Evolutionary conservation across 2,329 filamentous ascomycete species (phyloP).

Genomic region (Fusarium ambrosium): DNA sequence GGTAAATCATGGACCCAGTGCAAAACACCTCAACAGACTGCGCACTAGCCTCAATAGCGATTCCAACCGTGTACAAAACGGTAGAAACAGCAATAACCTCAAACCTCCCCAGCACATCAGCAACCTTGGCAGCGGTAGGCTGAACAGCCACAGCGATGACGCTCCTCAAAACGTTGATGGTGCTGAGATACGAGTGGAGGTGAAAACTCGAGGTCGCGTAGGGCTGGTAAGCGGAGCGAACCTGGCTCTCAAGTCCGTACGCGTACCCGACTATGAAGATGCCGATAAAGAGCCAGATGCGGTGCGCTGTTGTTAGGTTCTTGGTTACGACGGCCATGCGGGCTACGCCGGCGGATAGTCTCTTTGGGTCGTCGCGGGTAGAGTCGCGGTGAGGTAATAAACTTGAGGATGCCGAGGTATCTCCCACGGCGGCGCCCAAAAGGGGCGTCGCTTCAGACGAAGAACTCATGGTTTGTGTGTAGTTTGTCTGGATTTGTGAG

Average conservation of each 20-base stretch:
- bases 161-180: conserved; percentile 69
- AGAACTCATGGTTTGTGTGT: conserved; percentile 1
- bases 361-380: conserved; percentile 2
- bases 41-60: conserved; percentile 66
- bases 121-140: conserved; percentile 72
- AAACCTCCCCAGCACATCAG: conserved; percentile 73
- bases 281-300: conserved; percentile 65
- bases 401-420: conserved; percentile 5
- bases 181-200: conserved; percentile 68
- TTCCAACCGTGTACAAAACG: conserved; percentile 67
- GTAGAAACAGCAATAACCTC: conserved; percentile 69
- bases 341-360: conserved; percentile 58
- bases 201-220: conserved; percentile 66
- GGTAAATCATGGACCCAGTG: conserved; percentile 68
- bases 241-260: conserved; percentile 68
- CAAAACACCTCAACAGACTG: conserved; percentile 64
- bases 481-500: background rate
- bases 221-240: conserved; percentile 67
- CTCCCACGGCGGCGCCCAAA: conserved; percentile 7
- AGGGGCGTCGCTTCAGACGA: conserved; percentile 33
- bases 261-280: conserved; percentile 73
- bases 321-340: conserved; percentile 65
- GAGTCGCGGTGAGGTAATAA: conserved; percentile 24
- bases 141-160: conserved; percentile 72
- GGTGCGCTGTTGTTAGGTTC: conserved; percentile 61